Evolutionary conservation across 495 filamentous ascomycete species (phyloP).

Genomic region (Extremus antarcticus): DNA sequence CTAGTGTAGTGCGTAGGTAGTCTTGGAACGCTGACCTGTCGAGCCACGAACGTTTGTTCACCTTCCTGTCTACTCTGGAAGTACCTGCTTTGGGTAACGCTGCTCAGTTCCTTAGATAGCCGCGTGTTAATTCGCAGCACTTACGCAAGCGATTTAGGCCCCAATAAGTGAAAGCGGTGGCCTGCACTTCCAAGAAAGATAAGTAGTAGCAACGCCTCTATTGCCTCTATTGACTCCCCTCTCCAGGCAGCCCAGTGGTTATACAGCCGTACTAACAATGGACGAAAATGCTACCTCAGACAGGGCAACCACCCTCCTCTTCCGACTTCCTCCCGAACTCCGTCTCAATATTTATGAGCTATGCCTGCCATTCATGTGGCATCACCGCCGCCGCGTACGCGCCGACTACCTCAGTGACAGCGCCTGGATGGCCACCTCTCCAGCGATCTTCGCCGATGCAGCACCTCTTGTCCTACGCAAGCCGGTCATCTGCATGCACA

Average conservation of each 20-base stretch:
- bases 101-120: no score
- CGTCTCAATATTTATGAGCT: background rate
- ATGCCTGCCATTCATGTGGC: background rate
- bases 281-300: no score
- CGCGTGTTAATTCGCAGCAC: no score
- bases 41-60: background rate
- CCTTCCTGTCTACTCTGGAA: no score
- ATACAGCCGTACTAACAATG: no score
- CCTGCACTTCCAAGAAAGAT: no score
- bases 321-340: background rate
- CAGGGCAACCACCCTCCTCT: background rate
- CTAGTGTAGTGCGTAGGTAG: conserved; percentile 1
- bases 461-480: background rate
- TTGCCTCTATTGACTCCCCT: no score
- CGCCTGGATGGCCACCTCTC: background rate
- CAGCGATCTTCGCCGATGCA: background rate
- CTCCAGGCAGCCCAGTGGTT: no score
- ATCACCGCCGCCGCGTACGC: background rate
- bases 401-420: background rate
- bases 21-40: background rate
- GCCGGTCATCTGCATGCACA: background rate
- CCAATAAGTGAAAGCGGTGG: no score
- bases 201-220: no score
- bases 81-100: no score
- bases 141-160: no score